Percentiles rank a stretch among this genome's conserved stretches.
Conservation (phyloP, 495 filamentous ascomycete species). For the Penicillium herquei region DNA sequence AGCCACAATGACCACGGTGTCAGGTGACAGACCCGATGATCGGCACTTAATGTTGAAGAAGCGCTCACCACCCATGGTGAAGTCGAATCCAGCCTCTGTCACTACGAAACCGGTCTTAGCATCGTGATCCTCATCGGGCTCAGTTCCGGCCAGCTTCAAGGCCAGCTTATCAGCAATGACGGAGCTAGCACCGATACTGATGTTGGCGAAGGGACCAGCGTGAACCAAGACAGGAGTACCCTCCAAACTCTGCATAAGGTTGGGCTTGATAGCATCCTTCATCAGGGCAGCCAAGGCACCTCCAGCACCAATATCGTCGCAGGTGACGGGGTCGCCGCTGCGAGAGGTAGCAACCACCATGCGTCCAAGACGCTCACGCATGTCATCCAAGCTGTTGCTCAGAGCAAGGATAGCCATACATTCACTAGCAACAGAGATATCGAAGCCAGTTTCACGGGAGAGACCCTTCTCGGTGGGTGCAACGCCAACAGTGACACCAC, state of each 20-base stretch:
- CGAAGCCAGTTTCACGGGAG: slow-evolving; percentile 83
- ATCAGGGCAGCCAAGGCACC: slow-evolving; percentile 92
- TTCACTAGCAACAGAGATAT: slow-evolving; percentile 96
- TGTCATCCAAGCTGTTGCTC: slow-evolving; percentile 80
- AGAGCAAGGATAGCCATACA: slow-evolving; percentile 98
- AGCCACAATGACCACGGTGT: slow-evolving; percentile 91
- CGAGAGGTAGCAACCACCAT: slow-evolving; percentile 95
- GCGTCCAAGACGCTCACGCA: slow-evolving; percentile 89
- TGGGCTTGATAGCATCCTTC: slow-evolving; percentile 98
- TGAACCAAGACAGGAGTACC: slow-evolving; percentile 97
- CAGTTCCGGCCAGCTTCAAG: slow-evolving; percentile 91
- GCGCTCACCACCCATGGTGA: slow-evolving; percentile 98
- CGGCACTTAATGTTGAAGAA: slow-evolving; percentile 99
- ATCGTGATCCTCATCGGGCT: slow-evolving; percentile 85
- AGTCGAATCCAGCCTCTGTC: slow-evolving; percentile 97
- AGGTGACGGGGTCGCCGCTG: slow-evolving; percentile 87
- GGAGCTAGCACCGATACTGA: slow-evolving; percentile 93
- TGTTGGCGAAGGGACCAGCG: slow-evolving; percentile 96
- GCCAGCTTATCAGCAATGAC: slow-evolving; percentile 94
- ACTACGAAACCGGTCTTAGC: slow-evolving; percentile 92
- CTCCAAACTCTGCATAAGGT: slow-evolving; percentile 97
- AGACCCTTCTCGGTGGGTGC: slow-evolving; percentile 88
- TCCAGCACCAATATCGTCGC: slow-evolving; percentile 90
- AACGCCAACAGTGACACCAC: slow-evolving; percentile 81
- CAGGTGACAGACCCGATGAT: slow-evolving; percentile 85